Base-by-base conservation (phyloP, 352 stramenopile species). In the Phytophthora pinifolia region DNA sequence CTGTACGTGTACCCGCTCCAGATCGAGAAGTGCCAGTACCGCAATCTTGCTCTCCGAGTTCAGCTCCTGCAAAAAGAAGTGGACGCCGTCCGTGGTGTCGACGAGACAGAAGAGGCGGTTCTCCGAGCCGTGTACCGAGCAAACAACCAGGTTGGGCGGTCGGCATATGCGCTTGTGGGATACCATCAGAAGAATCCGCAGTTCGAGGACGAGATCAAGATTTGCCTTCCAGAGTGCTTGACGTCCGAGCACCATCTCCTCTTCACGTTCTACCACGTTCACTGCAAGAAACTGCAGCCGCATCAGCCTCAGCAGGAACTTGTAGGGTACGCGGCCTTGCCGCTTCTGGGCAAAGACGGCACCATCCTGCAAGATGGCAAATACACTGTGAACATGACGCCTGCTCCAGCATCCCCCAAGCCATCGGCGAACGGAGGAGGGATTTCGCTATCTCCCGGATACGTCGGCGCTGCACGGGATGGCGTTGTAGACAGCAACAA, bases 211-310 rank as follows among this genome's bases (percentile, higher is more conserved):
- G 82, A 92, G 45, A 70, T 92, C 39, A 92, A 92, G 46, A 61
- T 92, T 31, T 74, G 65, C 30, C 65, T 92, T 9, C 82, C 82
- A 2, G 67, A 79, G 52, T 52, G 54, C 22, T 59, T 92, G 15
- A 77, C 74, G n/a, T 18, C 15, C 5, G 34, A 35, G 0, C 77
- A 92, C 35, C 74, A 89, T 37, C 46, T 92, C 12, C 50, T 89
- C 1, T 86, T 90, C 59, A 87, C 74, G 8, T 89, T 92, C 43
- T 90, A 84, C 41, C 82, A 92, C 56, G 79, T 92, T 0, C 79
- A 92, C 49, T 92, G 82, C 70, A 92, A 92, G 55, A 92, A 90
- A 33, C 43, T 89, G 2, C 67, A 72, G 27, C 58, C 66, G 0
- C 70, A 65, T 20, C 77, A 92, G 39, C 67, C 68, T 9, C 79